Base-by-base conservation (phyloP, 106 monocot genomes). In the Narthecium ossifragum region DNA sequence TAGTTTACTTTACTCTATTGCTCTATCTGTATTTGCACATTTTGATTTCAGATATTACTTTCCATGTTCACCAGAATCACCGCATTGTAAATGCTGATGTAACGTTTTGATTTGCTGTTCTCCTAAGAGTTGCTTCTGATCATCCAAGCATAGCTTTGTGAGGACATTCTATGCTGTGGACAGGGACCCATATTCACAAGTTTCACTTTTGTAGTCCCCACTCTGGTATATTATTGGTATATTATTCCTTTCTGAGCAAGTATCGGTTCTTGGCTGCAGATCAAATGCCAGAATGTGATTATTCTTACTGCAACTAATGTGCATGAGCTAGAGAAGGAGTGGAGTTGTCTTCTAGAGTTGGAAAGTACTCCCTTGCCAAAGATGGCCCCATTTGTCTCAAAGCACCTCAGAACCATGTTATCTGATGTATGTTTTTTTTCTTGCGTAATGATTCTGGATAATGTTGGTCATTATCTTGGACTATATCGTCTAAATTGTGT, bases 251-350 rank as follows among this genome's bases (percentile, higher is more conserved):
- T 6, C 51, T 63, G 50, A 62, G 8, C 46, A 31, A n/a, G 26
- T 20, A 18, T 13, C 22, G n/a, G 0, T n/a, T n/a, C 20, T 34
- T 55, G 34, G n/a, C 54, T 71, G 67, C 70, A 83, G 87, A 82
- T 87, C 54, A 87, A 87, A 70, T 87, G 87, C 62, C 53, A 64
- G 18, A 87, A 87, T 62, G 72, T 87, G 37, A 69, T 82, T 17
- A 39, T 82, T 69, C 72, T 87, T 43, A 55, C 82, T 49, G 78
- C 87, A 51, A 78, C 82, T 34, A 87, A 82, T 82, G 53, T 49
- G 13, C 24, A 10, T 57, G 87, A 87, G 52, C 65, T 87, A 26
- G 82, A 87, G 41, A 63, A 27, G 12, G 56, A 87, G 62, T 87
- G 78, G 82, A 60, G 72, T 50, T 87, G 87, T 51, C 78, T 87